These are phyloP conservation scores for Aureobasidium lini DNA, from an alignment of 2,329 filamentous ascomycete species.

Conservation along the genomic window DNA sequence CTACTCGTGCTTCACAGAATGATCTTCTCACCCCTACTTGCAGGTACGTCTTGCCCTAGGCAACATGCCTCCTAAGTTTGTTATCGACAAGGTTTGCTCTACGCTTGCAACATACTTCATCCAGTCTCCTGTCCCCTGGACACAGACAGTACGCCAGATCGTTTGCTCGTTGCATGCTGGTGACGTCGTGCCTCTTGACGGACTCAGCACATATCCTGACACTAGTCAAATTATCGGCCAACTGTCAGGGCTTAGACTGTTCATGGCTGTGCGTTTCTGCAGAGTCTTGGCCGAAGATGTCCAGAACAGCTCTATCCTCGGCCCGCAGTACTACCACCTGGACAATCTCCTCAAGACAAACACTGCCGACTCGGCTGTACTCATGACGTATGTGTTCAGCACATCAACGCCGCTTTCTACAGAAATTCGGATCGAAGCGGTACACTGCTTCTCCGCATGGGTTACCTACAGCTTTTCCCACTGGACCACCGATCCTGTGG, in stretches of 20 bases:
- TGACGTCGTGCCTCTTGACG: slow-evolving; percentile 14
- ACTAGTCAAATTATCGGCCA: background rate
- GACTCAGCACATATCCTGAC: slow-evolving; percentile 2
- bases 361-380: background rate
- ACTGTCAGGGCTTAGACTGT: background rate
- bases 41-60: slow-evolving; percentile 7
- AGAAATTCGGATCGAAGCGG: slow-evolving; percentile 21
- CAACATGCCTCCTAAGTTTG: slow-evolving; percentile 37
- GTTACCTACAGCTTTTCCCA: slow-evolving; percentile 63
- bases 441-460: slow-evolving; percentile 48
- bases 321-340: slow-evolving; percentile 9
- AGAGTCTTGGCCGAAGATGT: slow-evolving; percentile 9
- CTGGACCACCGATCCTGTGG: slow-evolving; percentile 49
- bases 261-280: slow-evolving; percentile 10
- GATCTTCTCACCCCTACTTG: background rate
- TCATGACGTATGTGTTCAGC: background rate
- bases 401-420: background rate
- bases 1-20: background rate
- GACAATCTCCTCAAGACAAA: slow-evolving; percentile 8
- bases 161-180: slow-evolving; percentile 23
- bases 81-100: slow-evolving; percentile 68
- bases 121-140: slow-evolving; percentile 61
- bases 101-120: slow-evolving; percentile 69
- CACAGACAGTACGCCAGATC: slow-evolving; percentile 57
- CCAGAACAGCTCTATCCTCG: background rate